Base-by-base conservation (phyloP, 352 stramenopile species). In the Globisporangium cystogenes region DNA sequence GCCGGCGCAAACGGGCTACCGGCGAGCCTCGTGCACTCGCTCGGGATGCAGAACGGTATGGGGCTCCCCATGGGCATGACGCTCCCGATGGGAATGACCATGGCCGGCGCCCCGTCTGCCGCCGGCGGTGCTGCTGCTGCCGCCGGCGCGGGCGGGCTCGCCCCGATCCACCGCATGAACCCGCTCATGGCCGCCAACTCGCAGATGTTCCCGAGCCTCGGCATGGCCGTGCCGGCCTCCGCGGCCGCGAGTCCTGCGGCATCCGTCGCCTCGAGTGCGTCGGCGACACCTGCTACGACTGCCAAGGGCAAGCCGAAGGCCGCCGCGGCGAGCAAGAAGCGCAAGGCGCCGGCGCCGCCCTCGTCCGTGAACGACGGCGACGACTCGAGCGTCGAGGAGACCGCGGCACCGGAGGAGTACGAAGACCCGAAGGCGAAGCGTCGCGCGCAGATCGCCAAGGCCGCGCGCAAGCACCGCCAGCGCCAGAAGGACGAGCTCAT, bases 401-500 rank as follows among this genome's bases (percentile, higher is more conserved):
- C 69, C 37, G 81, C 85, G 39, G 59, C 82, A 48, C 70, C 74
- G 0, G 80, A 90, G 40, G 82, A 95, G 62, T 92, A 90, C 56
- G 73, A 86, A 47, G 82, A 92, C 59, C 82, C 80, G 7, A 95
- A 95, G 68, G 84, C 84, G 35, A 92, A 92, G 61, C 82, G 84
- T 50, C 82, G 84, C 23, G 84, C 82, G 39, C 84, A 95, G 70
- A 95, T 95, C 31, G 84, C 84, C 56, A 95, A 95, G 69, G 84
- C 84, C 6, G 84, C 84, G 7, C 82, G 84, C 11, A 95, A 95
- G 57, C 84, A 95, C 62, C 75, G 84, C 54, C 84, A 95, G 64
- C 82, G 84, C 7, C 84, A 95, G 56, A 95, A 95, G 62, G 82
- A 95, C 55, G 84, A 95, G 56, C 70, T 95, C 3, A 90, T 93